Base-by-base conservation (phyloP, 148 eudicot genomes). In the Dianthus caryophyllus region DNA sequence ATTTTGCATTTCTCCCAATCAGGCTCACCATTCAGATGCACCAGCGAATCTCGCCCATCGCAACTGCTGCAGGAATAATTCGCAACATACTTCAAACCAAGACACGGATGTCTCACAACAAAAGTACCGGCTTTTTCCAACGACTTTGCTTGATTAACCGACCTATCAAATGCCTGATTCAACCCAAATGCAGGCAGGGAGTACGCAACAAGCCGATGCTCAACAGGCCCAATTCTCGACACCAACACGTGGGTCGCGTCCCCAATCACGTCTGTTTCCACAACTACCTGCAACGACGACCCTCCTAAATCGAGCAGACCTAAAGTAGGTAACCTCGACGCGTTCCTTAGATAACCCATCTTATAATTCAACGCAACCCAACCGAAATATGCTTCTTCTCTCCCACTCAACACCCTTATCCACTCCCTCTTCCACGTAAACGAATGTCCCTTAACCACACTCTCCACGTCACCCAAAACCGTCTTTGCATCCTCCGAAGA, bases 251-350 rank as follows among this genome's bases (percentile, higher is more conserved):
- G 72, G 33, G 75, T 79, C 66, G 73, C 83, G 41, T 66, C 76
- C 60, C 47, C 66, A 6, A 20, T 4, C 17, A 55, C 61, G 62
- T 79, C 77, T 29, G 69, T 71, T 73, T 84, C 90, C 18, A 76
- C 65, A 53, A 83, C 92, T 59, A 91, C 79, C 61, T 91, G 96
- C 82, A 91, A 76, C 7, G 97, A 91, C 6, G 97, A 91, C 68
- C 97, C 97, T 62, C 97, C 97, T 46, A 91, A 68, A 84, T 91
- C 97, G 48, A 88, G 88, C 75, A 86, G 88, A 43, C 97, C 90
- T 54, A 88, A 69, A 2, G 88, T 76, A n/a, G 83, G 60, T 59
- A 64, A 61, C 44, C 72, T 75, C 5, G 73, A 75, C 2, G 82
- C 61, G 57, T 74, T 79, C 29, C 70, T 77, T 61, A 91, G 76